Percentiles rank a stretch among this genome's conserved stretches.
These are phyloP conservation scores for Asterella californica DNA, from an alignment of 225 moss, liverwort and hornwort species.

Conservation along the genomic window DNA sequence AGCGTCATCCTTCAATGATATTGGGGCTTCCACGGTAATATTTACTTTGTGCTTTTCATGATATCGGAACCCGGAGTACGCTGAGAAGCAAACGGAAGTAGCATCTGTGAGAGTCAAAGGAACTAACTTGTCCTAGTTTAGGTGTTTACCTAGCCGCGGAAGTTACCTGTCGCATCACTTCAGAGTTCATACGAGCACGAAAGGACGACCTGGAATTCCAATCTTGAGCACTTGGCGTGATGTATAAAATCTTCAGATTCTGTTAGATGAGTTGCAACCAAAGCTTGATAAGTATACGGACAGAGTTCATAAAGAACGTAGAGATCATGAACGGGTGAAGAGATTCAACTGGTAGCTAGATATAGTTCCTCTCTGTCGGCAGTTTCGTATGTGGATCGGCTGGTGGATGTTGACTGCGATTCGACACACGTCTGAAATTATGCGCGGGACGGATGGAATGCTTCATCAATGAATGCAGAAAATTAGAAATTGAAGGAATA, in stretches of 20 bases:
- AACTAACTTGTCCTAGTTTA: too few relatives aligned
- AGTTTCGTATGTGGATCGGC: neutral
- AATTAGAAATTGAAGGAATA: constrained; percentile 21
- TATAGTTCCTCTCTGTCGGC: neutral
- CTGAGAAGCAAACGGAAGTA: neutral
- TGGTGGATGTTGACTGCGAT: neutral
- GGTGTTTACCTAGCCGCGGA: too few relatives aligned
- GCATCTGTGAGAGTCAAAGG: neutral
- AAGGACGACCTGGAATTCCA: neutral
- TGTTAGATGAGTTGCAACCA: neutral
- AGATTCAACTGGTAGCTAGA: neutral
- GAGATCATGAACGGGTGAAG: too few relatives aligned
- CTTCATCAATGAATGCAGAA: constrained; percentile 11
- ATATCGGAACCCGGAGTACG: too few relatives aligned
- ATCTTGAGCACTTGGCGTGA: neutral
- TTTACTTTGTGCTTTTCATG: too few relatives aligned
- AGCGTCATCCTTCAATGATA: constrained; percentile 55
- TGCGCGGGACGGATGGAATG: constrained; percentile 5
- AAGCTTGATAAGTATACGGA: neutral
- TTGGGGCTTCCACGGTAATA: constrained; percentile 64
- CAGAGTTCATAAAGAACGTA: too few relatives aligned
- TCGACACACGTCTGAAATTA: neutral
- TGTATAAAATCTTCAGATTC: neutral
- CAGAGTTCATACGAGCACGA: too few relatives aligned
- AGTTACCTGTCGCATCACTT: too few relatives aligned